Conservation (phyloP, 2,329 filamentous ascomycete genomes). For the Ophiostoma quercus region DNA sequence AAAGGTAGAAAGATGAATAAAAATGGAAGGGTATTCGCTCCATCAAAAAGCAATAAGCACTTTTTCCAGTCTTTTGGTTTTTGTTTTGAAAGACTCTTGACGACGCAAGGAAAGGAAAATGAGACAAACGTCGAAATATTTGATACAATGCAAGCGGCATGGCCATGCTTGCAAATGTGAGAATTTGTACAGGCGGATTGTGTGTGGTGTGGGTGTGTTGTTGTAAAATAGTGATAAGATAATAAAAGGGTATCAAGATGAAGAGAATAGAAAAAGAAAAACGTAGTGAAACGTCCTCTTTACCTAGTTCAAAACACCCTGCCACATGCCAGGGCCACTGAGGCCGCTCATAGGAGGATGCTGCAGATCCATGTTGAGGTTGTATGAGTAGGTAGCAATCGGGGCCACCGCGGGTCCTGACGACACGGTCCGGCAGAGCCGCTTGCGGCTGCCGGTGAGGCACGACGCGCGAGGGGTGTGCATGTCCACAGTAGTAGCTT, state of each 20-base stretch:
- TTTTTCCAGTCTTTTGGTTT: slow-evolving; percentile 16
- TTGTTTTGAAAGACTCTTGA: slow-evolving; percentile 18
- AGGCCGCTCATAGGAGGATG: slow-evolving; percentile 42
- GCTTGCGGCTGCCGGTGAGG: slow-evolving; percentile 53
- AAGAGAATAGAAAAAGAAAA: slow-evolving; percentile 23
- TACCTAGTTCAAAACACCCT: slow-evolving; percentile 54
- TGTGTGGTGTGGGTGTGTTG: slow-evolving; percentile 17
- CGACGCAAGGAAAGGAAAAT: slow-evolving; percentile 14
- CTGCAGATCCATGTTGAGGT: slow-evolving; percentile 36
- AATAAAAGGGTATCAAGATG: slow-evolving; percentile 29
- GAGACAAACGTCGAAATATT: slow-evolving; percentile 16
- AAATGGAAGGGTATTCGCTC: slow-evolving; percentile 21
- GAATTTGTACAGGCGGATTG: slow-evolving; percentile 25
- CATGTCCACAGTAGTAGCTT: slow-evolving; percentile 14
- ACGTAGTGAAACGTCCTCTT: slow-evolving; percentile 17
- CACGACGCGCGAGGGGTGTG: slow-evolving; percentile 32
- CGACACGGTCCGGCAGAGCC: slow-evolving; percentile 51
- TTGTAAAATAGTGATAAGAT: slow-evolving; percentile 29
- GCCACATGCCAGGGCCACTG: slow-evolving; percentile 61
- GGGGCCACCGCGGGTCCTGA: slow-evolving; percentile 15
- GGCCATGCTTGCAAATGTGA: background rate
- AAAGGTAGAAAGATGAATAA: slow-evolving; percentile 9
- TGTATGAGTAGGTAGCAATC: slow-evolving; percentile 20
- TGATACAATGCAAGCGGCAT: slow-evolving; percentile 9
- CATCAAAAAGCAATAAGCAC: slow-evolving; percentile 16